phyloP scores from a whole-genome alignment of 345 rosid species.

The Corchorus olitorius region DNA sequence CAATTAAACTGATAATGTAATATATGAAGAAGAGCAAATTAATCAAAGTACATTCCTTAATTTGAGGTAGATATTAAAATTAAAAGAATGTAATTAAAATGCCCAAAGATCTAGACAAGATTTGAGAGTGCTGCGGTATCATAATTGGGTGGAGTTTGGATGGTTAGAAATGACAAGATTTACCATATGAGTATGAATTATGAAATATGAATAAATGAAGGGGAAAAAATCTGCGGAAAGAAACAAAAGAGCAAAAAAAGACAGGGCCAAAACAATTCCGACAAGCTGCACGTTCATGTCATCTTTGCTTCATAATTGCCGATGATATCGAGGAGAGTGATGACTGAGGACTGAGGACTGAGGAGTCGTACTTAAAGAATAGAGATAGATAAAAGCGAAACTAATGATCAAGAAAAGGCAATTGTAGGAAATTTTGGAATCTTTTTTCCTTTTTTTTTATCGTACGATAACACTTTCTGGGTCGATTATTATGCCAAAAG shows the following conservation, averaged over 20 bases:
- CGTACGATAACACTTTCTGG: conserved; percentile 1
- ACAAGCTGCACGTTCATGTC: conserved; percentile 29
- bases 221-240: background rate
- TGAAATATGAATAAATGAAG: background rate
- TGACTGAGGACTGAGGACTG: conserved; percentile 3
- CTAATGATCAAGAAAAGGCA: conserved; percentile 12
- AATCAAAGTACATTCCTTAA: too few species aligned
- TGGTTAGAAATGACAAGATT: conserved; percentile 21
- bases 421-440: conserved; percentile 7
- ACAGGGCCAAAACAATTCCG: conserved; percentile 23
- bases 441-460: background rate
- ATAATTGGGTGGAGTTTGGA: background rate
- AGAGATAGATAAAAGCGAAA: background rate
- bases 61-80: too few species aligned
- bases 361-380: conserved; percentile 1
- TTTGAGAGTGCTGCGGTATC: background rate
- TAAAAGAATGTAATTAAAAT: too few species aligned
- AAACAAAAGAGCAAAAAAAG: background rate
- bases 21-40: too few species aligned
- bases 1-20: too few species aligned
- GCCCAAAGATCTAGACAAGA: background rate
- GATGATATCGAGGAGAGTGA: too few species aligned
- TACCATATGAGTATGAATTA: background rate
- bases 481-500: background rate
- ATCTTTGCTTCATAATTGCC: conserved; percentile 12